phyloP scores from a whole-genome alignment of 192 early-diverging fungal genomes.

The Mortierella alpina region DNA sequence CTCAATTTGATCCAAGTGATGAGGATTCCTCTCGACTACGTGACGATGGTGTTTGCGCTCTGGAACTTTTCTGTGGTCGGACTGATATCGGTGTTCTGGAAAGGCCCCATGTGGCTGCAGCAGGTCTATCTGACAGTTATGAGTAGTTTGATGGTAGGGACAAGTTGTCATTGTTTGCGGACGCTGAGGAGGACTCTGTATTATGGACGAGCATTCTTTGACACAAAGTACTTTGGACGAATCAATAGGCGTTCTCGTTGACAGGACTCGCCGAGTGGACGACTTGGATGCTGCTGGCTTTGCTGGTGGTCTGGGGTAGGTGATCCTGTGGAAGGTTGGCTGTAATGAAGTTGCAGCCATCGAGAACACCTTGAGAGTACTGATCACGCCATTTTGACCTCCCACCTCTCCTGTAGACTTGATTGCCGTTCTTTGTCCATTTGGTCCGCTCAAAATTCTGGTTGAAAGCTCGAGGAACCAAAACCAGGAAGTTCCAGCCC shows the following conservation, averaged over 20 bases:
- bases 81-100: slow-evolving; percentile 81
- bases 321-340: not conserved
- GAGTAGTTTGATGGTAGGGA: slow-evolving; percentile 78
- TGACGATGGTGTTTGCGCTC: slow-evolving; percentile 78
- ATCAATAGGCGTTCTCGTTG: slow-evolving; percentile 73
- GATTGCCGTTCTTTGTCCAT: slow-evolving; percentile 91
- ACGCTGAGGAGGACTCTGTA: too few species aligned
- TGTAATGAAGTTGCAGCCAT: not conserved
- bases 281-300: slow-evolving; percentile 83
- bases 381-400: not conserved
- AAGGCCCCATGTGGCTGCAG: slow-evolving; percentile 81
- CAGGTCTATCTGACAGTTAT: slow-evolving; percentile 84
- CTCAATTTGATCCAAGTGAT: slow-evolving; percentile 62
- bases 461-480: slow-evolving; percentile 80
- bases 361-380: not conserved
- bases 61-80: slow-evolving; percentile 86
- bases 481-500: slow-evolving; percentile 81
- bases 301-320: slow-evolving; percentile 87
- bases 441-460: slow-evolving; percentile 84
- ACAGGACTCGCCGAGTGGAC: slow-evolving; percentile 77
- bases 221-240: slow-evolving; percentile 14
- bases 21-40: slow-evolving; percentile 74
- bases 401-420: slow-evolving; percentile 63
- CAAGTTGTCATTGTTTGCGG: not conserved
- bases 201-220: not conserved